Evolutionary conservation across 2,329 filamentous ascomycete species (phyloP).

Genomic region (Dendryphion nanum): DNA sequence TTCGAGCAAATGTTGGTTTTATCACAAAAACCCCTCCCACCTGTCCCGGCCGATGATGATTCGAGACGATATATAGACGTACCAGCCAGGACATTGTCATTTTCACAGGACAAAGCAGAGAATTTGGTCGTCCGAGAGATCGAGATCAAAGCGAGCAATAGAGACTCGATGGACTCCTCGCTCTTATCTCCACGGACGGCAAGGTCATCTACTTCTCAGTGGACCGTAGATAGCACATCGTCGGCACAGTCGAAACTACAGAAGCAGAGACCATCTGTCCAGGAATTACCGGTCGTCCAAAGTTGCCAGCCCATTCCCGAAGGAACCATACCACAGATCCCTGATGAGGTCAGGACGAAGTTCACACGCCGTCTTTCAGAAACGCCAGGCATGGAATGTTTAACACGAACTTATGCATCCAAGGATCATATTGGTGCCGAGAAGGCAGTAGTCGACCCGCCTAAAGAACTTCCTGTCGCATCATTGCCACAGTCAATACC

Average conservation of each 20-base stretch:
- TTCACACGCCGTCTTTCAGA: conserved; percentile 37
- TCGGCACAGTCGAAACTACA: conserved; percentile 27
- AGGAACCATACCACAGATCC: conserved; percentile 32
- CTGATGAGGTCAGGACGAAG: conserved; percentile 31
- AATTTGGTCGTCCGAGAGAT: neutral
- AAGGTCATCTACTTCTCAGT: conserved; percentile 18
- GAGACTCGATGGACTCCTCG: neutral
- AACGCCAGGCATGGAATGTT: conserved; percentile 35
- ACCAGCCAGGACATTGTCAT: neutral
- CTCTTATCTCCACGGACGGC: conserved; percentile 17
- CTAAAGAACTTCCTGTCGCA: conserved; percentile 1
- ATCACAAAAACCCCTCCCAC: conserved; percentile 13
- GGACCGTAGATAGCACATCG: conserved; percentile 18
- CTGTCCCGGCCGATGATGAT: conserved; percentile 9
- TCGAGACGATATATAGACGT: neutral
- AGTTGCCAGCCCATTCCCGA: conserved; percentile 28
- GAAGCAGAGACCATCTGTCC: conserved; percentile 27
- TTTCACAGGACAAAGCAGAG: neutral
- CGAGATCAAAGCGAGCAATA: neutral
- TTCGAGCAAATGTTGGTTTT: conserved; percentile 16
- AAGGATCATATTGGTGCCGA: conserved; percentile 22
- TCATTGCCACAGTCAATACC: conserved; percentile 13
- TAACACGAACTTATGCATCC: conserved; percentile 35
- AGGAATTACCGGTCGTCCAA: conserved; percentile 29
- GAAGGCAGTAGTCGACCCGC: conserved; percentile 5